Evolutionary conservation across 257 asterid species (phyloP).

Genomic region (Solanum virginianum): DNA sequence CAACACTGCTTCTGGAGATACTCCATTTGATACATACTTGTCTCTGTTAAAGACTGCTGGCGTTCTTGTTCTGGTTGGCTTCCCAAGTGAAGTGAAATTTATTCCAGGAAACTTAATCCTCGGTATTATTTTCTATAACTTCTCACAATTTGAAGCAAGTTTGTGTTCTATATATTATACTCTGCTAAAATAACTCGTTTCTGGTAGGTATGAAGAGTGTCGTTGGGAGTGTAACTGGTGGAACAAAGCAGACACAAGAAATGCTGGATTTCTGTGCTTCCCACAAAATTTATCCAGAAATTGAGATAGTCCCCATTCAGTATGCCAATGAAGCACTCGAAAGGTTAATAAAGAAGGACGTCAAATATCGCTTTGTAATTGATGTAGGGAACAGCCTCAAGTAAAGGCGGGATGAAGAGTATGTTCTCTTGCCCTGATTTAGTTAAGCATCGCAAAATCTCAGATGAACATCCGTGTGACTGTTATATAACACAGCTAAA

Average conservation of each 20-base stretch:
- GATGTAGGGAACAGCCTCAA: slow-evolving; percentile 68
- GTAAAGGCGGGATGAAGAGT: slow-evolving; percentile 3
- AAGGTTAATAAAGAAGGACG: slow-evolving; percentile 72
- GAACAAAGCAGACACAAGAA: slow-evolving; percentile 67
- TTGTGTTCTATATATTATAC: background rate
- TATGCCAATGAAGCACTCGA: slow-evolving; percentile 69
- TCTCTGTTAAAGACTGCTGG: slow-evolving; percentile 66
- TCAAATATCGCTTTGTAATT: slow-evolving; percentile 77
- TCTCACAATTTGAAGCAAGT: background rate
- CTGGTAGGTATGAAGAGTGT: slow-evolving; percentile 45
- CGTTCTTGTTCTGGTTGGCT: slow-evolving; percentile 62
- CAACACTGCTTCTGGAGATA: slow-evolving; percentile 65
- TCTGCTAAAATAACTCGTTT: background rate
- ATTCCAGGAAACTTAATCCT: slow-evolving; percentile 27
- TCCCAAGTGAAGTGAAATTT: slow-evolving; percentile 71
- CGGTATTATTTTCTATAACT: slow-evolving; percentile 24
- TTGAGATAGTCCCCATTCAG: slow-evolving; percentile 58
- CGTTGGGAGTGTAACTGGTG: slow-evolving; percentile 73
- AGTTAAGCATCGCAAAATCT: background rate
- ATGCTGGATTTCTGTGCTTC: slow-evolving; percentile 83
- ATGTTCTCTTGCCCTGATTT: background rate
- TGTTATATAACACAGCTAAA: background rate
- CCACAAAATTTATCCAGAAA: slow-evolving; percentile 71
- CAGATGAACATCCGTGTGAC: background rate
- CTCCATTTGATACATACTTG: slow-evolving; percentile 49